phyloP scores from a whole-genome alignment of 1,284 basidiomycete species.

The Pascua sp. region DNA sequence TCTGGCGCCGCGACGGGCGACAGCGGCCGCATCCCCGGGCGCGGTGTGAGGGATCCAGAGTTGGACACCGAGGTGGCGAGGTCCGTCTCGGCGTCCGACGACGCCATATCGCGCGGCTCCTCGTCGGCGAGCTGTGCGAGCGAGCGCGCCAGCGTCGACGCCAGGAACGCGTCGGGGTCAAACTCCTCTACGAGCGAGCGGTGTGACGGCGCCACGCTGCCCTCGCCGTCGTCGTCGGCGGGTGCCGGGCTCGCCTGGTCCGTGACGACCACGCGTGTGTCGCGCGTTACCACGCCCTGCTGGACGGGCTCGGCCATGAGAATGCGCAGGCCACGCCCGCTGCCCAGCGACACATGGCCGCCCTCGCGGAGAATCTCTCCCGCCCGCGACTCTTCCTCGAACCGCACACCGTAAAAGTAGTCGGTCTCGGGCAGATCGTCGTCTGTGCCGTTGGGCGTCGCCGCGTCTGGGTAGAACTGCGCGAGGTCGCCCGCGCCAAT shows the following conservation, averaged over 20 bases:
- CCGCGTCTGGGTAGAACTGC: slow-evolving; percentile 12
- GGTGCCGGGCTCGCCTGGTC: slow-evolving; percentile 9
- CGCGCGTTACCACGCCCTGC: slow-evolving; percentile 61
- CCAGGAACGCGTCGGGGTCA: slow-evolving; percentile 32
- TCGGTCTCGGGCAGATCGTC: slow-evolving; percentile 1
- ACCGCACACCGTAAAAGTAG: slow-evolving; percentile 12
- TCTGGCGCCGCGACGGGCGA: slow-evolving; percentile 28
- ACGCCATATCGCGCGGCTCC: slow-evolving; percentile 11
- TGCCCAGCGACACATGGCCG: slow-evolving; percentile 7
- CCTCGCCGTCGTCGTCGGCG: slow-evolving; percentile 21
- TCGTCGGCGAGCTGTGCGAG: slow-evolving; percentile 30
- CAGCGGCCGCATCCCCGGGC: slow-evolving; percentile 27
- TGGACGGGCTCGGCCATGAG: slow-evolving; percentile 61
- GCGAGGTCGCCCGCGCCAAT: slow-evolving; percentile 24
- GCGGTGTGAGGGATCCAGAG: slow-evolving; percentile 46
- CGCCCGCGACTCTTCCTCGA: slow-evolving; percentile 7
- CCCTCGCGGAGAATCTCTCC: slow-evolving; percentile 16
- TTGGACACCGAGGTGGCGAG: slow-evolving; percentile 24
- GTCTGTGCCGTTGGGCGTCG: slow-evolving; percentile 8
- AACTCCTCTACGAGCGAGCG: slow-evolving; percentile 31
- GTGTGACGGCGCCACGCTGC: slow-evolving; percentile 29
- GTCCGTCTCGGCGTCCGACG: slow-evolving; percentile 19
- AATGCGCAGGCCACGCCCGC: slow-evolving; percentile 30
- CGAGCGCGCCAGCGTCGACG: slow-evolving; percentile 15
- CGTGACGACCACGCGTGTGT: slow-evolving; percentile 59